Conservation (phyloP, 345 rosid genomes). For the Arabidopsis arenosa region DNA sequence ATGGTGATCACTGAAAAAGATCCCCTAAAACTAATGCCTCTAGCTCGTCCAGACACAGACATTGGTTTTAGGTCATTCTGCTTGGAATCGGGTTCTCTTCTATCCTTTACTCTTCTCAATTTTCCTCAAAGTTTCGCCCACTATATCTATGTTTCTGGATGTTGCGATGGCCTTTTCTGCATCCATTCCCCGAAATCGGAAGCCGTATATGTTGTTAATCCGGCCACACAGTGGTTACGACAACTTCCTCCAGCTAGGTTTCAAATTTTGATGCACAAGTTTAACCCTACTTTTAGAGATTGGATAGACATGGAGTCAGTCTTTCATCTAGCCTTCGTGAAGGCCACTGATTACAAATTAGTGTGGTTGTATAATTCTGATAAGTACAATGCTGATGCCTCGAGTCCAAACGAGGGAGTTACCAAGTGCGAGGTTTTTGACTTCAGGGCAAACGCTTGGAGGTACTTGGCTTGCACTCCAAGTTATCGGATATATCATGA, state of each 20-base stretch:
- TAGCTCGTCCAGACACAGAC: neutral
- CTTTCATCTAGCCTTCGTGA: conserved; percentile 7
- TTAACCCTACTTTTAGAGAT: too few species aligned
- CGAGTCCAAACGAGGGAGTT: neutral
- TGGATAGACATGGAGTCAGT: too few species aligned
- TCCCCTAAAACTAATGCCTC: too few species aligned
- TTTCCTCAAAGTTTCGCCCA: neutral
- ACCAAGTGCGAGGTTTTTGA: conserved; percentile 37
- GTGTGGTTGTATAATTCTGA: conserved; percentile 35
- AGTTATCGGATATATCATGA: neutral
- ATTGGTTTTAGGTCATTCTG: neutral
- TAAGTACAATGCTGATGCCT: neutral
- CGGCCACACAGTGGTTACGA: conserved; percentile 9
- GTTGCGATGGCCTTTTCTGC: conserved; percentile 21
- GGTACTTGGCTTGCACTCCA: conserved; percentile 2
- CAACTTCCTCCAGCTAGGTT: conserved; percentile 23
- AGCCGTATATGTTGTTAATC: conserved; percentile 15
- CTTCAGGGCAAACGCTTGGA: conserved; percentile 9
- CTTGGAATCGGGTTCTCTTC: neutral
- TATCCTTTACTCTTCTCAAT: neutral
- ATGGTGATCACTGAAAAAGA: too few species aligned
- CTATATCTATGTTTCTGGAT: neutral
- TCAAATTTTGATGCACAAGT: conserved; percentile 6
- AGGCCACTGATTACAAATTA: conserved; percentile 17
- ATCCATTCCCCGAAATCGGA: neutral